phyloP scores from a whole-genome alignment of 2,329 filamentous ascomycete genomes.

The Xylariaceae sp. region DNA sequence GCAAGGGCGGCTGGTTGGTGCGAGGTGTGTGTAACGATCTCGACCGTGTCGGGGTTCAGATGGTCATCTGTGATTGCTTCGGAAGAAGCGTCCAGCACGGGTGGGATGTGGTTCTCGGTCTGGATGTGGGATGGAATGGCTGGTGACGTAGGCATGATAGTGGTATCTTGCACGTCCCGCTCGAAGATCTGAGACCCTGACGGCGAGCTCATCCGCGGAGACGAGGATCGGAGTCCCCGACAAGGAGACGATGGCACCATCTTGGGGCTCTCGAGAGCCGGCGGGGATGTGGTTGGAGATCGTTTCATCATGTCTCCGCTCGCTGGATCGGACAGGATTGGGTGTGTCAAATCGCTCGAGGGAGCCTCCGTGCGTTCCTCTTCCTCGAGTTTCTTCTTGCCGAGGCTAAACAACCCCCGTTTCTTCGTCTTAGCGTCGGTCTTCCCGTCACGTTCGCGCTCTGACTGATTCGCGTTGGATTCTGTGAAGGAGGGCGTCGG shows the following conservation, averaged over 20 bases:
- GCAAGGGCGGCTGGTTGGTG: slow-evolving; percentile 73
- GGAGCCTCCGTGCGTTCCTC: slow-evolving; percentile 34
- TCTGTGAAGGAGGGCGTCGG: slow-evolving; percentile 33
- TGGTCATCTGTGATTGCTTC: slow-evolving; percentile 84
- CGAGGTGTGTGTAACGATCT: slow-evolving; percentile 81
- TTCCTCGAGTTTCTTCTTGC: slow-evolving; percentile 55
- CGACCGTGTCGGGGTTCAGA: slow-evolving; percentile 81
- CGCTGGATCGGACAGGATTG: slow-evolving; percentile 31
- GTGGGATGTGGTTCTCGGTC: slow-evolving; percentile 89
- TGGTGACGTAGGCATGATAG: slow-evolving; percentile 65
- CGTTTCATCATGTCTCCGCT: slow-evolving; percentile 34
- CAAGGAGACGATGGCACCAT: slow-evolving; percentile 58
- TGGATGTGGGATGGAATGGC: slow-evolving; percentile 92
- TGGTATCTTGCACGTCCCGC: slow-evolving; percentile 82
- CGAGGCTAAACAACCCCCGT: slow-evolving; percentile 55
- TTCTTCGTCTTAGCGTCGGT: slow-evolving; percentile 44
- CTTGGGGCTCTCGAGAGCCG: slow-evolving; percentile 40
- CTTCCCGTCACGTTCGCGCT: slow-evolving; percentile 29
- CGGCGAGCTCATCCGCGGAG: slow-evolving; percentile 71
- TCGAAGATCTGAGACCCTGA: slow-evolving; percentile 83
- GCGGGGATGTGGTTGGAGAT: slow-evolving; percentile 40
- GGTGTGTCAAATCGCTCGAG: slow-evolving; percentile 30
- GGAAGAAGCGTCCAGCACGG: slow-evolving; percentile 85
- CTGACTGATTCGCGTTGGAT: slow-evolving; percentile 25
- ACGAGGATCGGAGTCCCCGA: slow-evolving; percentile 60